Evolutionary conservation across 2,329 filamentous ascomycete genomes (phyloP), one percentile per base, ranked within the genome.

Genomic region (Cytospora paraplurivora): DNA sequence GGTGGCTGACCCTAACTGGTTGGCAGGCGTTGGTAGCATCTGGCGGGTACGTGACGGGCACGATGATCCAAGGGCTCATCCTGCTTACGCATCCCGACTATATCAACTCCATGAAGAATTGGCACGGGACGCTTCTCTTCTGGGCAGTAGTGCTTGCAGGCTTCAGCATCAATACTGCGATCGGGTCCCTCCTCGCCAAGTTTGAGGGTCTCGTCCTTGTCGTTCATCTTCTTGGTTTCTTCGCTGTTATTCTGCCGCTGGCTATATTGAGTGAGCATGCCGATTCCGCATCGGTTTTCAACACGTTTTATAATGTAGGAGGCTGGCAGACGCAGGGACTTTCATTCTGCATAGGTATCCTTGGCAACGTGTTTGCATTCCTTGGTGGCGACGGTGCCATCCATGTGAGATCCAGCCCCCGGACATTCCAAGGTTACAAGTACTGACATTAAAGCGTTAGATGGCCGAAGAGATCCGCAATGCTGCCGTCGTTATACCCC

Each of bases 401-500:
- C 8, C 57, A 59, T 13, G 57, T 59, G 37, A 53, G 57, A 17
- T 53, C 7, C 1, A n/a, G 1, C 15, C 19, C 2, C 15, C 21
- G 13, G 35, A 34, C 7, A 3, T 4, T 3, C 13, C 33, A 0
- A 2, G 3, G 10, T 4, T 53, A 1, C 12, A 4, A 1, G 15
- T 19, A 8, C 34, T 53, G 13, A 59, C 3, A 2, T 17, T 11
- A 7, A 27, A 27, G 15, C 11, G 7, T 17, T 15, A 78, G 74
- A 77, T 81, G 78, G 73, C 74, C 0, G 80, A 82, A 63, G 80
- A 82, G 64, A 77, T 81, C 4, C 69, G 75, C 6, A 77, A 85
- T 59, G 79, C 84, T 0, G 77, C 81, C 1, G 71, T 76, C 1
- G 79, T 79, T 0, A 76, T 86, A 0, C 84, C 84, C 0, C 76